Percentiles rank a stretch among this genome's conserved stretches.
Conservation (phyloP, 1,284 basidiomycete species). For the Meira nashicola region DNA sequence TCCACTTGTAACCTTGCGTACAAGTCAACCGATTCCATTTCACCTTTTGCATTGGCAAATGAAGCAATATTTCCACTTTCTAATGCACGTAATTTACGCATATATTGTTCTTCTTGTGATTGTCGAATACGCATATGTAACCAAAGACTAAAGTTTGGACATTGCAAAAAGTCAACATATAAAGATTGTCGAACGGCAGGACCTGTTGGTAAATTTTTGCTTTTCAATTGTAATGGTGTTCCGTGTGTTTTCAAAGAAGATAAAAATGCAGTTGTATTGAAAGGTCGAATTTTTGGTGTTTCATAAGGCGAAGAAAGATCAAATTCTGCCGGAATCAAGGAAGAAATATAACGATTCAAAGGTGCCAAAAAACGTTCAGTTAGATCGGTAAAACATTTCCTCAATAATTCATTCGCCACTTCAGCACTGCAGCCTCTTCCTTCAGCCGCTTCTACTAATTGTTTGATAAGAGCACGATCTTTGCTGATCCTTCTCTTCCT, state of each 20-base stretch:
- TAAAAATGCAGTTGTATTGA: conserved; percentile 74
- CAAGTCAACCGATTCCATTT: conserved; percentile 44
- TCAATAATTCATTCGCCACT: conserved; percentile 59
- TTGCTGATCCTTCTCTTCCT: conserved; percentile 82
- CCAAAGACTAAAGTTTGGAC: conserved; percentile 48
- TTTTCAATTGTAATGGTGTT: conserved; percentile 41
- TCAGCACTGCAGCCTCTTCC: conserved; percentile 46
- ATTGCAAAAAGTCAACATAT: conserved; percentile 44
- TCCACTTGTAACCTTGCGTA: conserved; percentile 38
- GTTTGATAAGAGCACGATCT: conserved; percentile 68
- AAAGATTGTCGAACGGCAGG: conserved; percentile 31
- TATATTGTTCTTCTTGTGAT: conserved; percentile 42
- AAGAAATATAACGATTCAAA: conserved; percentile 85
- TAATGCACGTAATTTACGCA: conserved; percentile 33
- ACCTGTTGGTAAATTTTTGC: conserved; percentile 47
- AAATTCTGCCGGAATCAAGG: conserved; percentile 49
- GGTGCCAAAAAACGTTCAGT: conserved; percentile 86
- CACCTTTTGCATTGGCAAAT: conserved; percentile 28
- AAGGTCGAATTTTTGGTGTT: conserved; percentile 59
- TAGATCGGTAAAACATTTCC: conserved; percentile 78
- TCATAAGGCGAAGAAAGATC: conserved; percentile 32
- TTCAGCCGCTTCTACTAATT: conserved; percentile 56
- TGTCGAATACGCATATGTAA: conserved; percentile 34
- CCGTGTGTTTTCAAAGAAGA: conserved; percentile 75
- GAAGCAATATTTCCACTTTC: conserved; percentile 37